These are phyloP conservation scores for Fusarium kyushuense DNA, from an alignment of 2,329 filamentous ascomycete genomes.

Conservation along the genomic window DNA sequence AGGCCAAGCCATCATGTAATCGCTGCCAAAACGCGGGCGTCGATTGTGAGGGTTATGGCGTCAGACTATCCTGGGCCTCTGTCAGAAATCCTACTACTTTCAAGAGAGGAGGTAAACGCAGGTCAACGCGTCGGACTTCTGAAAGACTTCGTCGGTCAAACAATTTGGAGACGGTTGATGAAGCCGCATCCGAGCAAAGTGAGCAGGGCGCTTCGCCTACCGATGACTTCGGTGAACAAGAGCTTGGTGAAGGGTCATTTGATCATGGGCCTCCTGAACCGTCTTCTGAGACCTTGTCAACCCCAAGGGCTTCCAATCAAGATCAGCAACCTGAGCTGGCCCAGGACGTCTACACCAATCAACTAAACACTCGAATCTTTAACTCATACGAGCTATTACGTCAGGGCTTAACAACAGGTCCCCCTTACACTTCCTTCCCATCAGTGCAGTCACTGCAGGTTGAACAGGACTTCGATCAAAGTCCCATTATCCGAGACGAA, in stretches of 20 bases:
- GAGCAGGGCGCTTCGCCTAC: background rate
- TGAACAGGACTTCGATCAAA: background rate
- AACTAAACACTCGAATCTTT: conserved; percentile 32
- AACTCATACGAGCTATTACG: conserved; percentile 39
- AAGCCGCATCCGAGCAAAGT: background rate
- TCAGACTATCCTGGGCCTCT: conserved; percentile 44
- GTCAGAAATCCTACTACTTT: conserved; percentile 44
- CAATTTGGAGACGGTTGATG: background rate
- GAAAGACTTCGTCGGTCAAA: conserved; percentile 7
- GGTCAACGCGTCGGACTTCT: conserved; percentile 16
- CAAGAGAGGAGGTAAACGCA: conserved; percentile 13
- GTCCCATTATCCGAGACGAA: background rate
- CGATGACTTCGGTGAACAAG: background rate
- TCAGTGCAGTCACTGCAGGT: background rate
- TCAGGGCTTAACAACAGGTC: conserved; percentile 26
- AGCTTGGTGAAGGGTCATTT: accelerated
- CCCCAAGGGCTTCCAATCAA: background rate
- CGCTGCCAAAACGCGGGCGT: conserved; percentile 40
- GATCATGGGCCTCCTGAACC: background rate
- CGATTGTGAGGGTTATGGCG: conserved; percentile 42
- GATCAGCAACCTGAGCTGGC: background rate
- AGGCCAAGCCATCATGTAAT: conserved; percentile 36
- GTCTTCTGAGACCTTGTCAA: background rate
- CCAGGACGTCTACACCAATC: conserved; percentile 14
- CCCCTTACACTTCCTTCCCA: conserved; percentile 4